A percentile compares a stretch with the other conserved stretches of the same genome.
phyloP scores from a whole-genome alignment of 129 eudicot genomes.

The Cynara cardunculus region DNA sequence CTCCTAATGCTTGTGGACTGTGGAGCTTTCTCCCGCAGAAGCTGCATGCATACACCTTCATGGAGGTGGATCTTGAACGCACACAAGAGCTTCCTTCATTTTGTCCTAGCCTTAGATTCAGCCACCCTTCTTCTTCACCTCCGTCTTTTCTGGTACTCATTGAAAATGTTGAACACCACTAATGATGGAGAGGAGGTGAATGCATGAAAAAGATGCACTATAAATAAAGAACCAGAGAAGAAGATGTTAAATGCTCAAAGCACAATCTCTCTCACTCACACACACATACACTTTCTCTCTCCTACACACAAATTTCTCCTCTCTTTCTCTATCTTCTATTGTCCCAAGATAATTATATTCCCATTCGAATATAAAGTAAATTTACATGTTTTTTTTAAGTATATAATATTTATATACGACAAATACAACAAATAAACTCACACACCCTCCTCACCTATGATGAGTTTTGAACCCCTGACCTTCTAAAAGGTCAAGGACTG shows the following conservation, averaged over 20 bases:
- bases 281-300: background rate
- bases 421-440: no score
- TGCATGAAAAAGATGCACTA: constrained; percentile 13
- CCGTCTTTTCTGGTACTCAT: constrained; percentile 25
- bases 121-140: constrained; percentile 36
- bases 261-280: background rate
- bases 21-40: background rate
- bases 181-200: background rate
- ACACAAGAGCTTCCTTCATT: constrained; percentile 20
- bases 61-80: constrained; percentile 20
- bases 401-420: no score
- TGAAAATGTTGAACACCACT: background rate
- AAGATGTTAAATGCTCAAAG: constrained; percentile 8
- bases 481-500: no score
- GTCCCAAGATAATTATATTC: background rate
- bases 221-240: background rate
- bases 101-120: constrained; percentile 47
- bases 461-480: no score
- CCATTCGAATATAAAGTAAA: background rate
- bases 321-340: background rate
- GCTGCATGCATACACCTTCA: constrained; percentile 29
- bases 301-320: background rate
- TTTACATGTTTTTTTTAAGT: no score
- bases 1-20: constrained; percentile 20
- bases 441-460: no score